Evolutionary conservation across 2,329 filamentous ascomycete species (phyloP), one percentile per base, ranked within the genome.

Genomic region (Ophiocordyceps australis): DNA sequence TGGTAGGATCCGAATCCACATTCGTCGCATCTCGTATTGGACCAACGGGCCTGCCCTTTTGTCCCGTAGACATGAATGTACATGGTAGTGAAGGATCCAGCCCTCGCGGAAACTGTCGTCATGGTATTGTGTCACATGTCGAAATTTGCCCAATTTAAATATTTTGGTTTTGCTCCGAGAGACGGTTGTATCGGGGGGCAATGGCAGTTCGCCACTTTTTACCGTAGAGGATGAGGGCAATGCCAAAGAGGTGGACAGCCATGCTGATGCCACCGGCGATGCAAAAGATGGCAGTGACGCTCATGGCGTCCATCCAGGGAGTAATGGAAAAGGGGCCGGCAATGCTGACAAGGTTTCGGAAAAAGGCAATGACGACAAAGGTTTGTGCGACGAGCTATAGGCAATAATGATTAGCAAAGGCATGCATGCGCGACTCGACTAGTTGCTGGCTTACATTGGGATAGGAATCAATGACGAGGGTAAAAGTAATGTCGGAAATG

Each of bases 401-500:
- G 17, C 6, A 11, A 14, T 8, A 3, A 9, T 6, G 3, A n/a
- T 20, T 13, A 17, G 5, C 14, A 9, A 14, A 17, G 9, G 7
- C n/a, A 9, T 20, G 10, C 8, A 9, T 9, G 10, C n/a, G n/a
- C n/a, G n/a, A n/a, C n/a, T n/a, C n/a, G n/a, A n/a, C n/a, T n/a
- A n/a, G n/a, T n/a, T n/a, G n/a, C n/a, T 19, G 2, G n/a, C 35
- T 37, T 25, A 32, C 30, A 17, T 30, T 24, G 3, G 28, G 30
- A 26, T 52, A 55, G 5, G 46, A 43, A 24, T 52, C 49, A 13
- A 52, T 47, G 6, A 52, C 32, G 6, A 51, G 26, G 1, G 46
- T 52, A 16, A 52, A 43, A 2, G 37, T 36, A 0, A 47, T 48
- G 5, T 55, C 51, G 3, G 44, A 40, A 5, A 49, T 50, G 18